Conservation (phyloP, 2,329 filamentous ascomycete genomes). For the Ophiostoma pallidulum region DNA sequence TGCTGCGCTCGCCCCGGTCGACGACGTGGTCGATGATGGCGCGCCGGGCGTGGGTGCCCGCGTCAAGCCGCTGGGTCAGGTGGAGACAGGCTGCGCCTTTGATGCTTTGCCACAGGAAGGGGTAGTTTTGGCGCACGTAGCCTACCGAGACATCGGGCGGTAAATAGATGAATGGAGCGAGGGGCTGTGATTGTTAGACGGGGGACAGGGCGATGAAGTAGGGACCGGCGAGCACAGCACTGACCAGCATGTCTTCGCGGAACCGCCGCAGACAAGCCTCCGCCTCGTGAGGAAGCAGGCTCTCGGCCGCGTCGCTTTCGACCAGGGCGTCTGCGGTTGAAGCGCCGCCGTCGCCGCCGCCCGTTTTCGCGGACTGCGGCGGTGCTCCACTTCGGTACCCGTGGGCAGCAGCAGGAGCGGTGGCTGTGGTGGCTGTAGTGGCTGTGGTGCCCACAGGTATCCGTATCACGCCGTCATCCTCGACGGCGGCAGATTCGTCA, state of each 20-base stretch:
- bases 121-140: slow-evolving; percentile 30
- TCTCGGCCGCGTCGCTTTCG: not conserved
- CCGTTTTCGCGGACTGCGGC: too few relatives aligned
- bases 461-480: not conserved
- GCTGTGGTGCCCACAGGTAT: too few relatives aligned
- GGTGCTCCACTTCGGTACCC: too few relatives aligned
- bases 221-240: not conserved
- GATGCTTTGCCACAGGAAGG: slow-evolving; percentile 45
- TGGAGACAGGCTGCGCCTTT: slow-evolving; percentile 36
- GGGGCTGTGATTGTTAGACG: not conserved
- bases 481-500: not conserved
- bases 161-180: slow-evolving; percentile 25
- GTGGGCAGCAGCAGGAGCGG: too few relatives aligned
- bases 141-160: slow-evolving; percentile 28
- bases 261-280: slow-evolving; percentile 30
- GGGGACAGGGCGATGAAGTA: slow-evolving; percentile 19
- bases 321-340: slow-evolving; percentile 11
- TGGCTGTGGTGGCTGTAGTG: too few relatives aligned
- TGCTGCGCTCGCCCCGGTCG: slow-evolving; percentile 34
- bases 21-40: slow-evolving; percentile 38
- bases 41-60: slow-evolving; percentile 32
- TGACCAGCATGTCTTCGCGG: slow-evolving; percentile 28
- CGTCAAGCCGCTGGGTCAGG: slow-evolving; percentile 27
- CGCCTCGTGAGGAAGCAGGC: slow-evolving; percentile 13
- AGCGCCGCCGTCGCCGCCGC: too few relatives aligned